A percentile compares a stretch with the other conserved stretches of the same genome.
Conservation (phyloP, 73 alveolate genomes). For the Paramecium primaurelia region DNA sequence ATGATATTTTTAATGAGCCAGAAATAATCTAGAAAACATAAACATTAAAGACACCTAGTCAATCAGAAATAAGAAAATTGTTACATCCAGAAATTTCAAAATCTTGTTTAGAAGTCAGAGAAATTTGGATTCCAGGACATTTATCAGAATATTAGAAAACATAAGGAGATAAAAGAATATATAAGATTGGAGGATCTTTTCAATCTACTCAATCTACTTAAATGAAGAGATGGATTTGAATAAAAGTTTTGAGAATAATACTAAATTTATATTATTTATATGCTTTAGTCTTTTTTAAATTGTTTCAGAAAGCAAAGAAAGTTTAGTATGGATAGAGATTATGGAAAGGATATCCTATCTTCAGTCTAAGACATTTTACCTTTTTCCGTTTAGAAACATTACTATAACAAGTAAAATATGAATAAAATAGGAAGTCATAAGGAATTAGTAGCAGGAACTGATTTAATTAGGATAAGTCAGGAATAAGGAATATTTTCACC, state of each 20-base stretch:
- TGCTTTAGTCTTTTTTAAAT: not conserved
- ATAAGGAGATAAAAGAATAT: not conserved
- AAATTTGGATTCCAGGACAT: slow-evolving; percentile 46
- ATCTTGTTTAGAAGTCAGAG: not conserved
- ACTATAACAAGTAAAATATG: not conserved
- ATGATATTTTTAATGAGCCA: not conserved
- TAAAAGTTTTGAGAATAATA: not conserved
- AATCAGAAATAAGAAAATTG: not conserved
- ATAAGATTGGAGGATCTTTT: not conserved
- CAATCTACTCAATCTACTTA: not conserved
- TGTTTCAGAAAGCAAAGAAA: not conserved
- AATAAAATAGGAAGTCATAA: not conserved
- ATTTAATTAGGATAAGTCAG: not conserved
- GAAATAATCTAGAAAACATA: not conserved
- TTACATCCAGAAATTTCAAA: slow-evolving; percentile 39
- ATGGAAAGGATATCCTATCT: not conserved
- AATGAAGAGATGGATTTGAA: not conserved
- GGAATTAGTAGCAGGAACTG: not conserved
- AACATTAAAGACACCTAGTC: not conserved
- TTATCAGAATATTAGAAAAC: not conserved
- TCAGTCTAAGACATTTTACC: not conserved
- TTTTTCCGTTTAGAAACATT: not conserved
- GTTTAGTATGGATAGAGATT: not conserved
- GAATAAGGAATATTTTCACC: not conserved
- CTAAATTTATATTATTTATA: not conserved